Conservation (phyloP, 2,329 filamentous ascomycete species). For the Thyridium curvatum region DNA sequence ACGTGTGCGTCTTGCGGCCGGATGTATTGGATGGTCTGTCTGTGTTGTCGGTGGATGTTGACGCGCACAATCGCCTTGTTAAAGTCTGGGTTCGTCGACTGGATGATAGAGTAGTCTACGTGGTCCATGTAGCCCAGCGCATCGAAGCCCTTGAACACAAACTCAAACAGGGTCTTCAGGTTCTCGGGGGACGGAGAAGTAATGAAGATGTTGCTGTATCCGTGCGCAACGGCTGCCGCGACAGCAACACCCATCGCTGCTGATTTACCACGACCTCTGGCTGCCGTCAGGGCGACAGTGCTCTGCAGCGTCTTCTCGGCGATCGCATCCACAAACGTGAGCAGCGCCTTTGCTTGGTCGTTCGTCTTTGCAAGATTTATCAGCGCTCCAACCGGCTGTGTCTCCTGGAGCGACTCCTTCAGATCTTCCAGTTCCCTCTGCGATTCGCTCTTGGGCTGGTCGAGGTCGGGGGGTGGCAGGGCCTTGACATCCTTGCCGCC, state of each 20-base stretch:
- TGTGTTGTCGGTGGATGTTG: constrained; percentile 89
- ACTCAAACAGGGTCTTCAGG: constrained; percentile 96
- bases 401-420: constrained; percentile 81
- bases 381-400: constrained; percentile 78
- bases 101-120: constrained; percentile 94
- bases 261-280: constrained; percentile 92
- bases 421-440: constrained; percentile 75
- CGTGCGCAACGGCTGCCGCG: constrained; percentile 87
- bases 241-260: constrained; percentile 92
- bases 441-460: constrained; percentile 67
- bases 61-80: constrained; percentile 98
- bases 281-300: constrained; percentile 89
- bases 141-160: constrained; percentile 97
- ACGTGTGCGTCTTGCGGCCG: constrained; percentile 94
- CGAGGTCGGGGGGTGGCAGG: constrained; percentile 68
- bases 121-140: constrained; percentile 91
- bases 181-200: constrained; percentile 97
- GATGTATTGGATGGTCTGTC: constrained; percentile 98
- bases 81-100: constrained; percentile 96
- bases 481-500: constrained; percentile 85
- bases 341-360: constrained; percentile 92
- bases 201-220: constrained; percentile 99
- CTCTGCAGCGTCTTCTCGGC: constrained; percentile 91
- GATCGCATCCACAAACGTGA: constrained; percentile 95
- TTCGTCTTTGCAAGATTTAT: constrained; percentile 82